Base-by-base conservation (phyloP, 169 alveolate species). In the Plasmodium coatneyi region DNA sequence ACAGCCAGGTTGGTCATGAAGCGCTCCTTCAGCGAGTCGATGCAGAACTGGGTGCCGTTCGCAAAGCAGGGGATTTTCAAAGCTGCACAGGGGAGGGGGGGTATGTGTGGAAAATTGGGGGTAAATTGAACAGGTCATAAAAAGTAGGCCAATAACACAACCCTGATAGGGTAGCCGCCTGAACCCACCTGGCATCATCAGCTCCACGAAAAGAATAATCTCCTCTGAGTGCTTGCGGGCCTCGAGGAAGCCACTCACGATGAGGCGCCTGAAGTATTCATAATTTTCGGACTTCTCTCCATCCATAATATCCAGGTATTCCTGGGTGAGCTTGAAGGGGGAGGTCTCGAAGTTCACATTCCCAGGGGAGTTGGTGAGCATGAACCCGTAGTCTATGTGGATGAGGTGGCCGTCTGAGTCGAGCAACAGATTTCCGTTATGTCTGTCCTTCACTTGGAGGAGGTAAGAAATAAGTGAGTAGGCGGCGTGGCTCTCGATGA, bases 261-360 rank as follows among this genome's bases (percentile, higher is more conserved):
- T 95, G 43, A 97, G 96, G 39, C 97, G 83, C 80, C 98, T 96
- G 91, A 98, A 98, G 86, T 98, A 98, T 71, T 96, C 98, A 80
- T 97, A 98, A 92, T 97, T 98, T 71, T 97, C 98, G 1, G 99
- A 96, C 71, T 95, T 84, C 90, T 97, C 99, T 2, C 99, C 99
- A 16, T 98, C 99, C 96, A 99, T 97, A 60, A 98, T 97, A 70
- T 98, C 99, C 84, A 99, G 93, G 95, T 97, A 98, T 87, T 99
- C 99, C 96, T 97, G 96, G 2, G 99, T 99, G 82, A 99, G 97
- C 96, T 99, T 99, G 96, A 99, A 99, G 4, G 99, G 99, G 12
- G 99, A 98, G 81, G 98, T 97, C 92, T 99, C 99, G 89, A 98
- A 98, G 93, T 97, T 98, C 70, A 98, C 98, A 87, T 98, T 98